Evolutionary conservation across 768 basidiomycete genomes (phyloP).

Genomic region (Lentinula lateritia): DNA sequence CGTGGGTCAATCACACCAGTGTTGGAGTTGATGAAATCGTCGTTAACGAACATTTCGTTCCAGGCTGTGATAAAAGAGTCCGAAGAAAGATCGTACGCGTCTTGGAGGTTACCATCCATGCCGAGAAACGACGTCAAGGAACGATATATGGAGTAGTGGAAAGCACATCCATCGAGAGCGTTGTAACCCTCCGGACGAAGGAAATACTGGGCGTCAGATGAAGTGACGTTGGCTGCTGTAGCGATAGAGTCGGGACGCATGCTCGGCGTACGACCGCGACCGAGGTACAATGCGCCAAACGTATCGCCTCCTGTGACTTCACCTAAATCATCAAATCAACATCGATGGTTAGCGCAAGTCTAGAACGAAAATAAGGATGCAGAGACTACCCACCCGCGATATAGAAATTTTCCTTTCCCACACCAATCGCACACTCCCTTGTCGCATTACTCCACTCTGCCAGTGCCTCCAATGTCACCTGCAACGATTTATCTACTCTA

Average conservation of each 20-base stretch:
- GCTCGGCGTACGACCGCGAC: constrained; percentile 80
- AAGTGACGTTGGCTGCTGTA: constrained; percentile 61
- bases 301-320: constrained; percentile 94
- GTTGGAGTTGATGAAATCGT: constrained; percentile 78
- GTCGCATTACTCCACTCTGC: constrained; percentile 71
- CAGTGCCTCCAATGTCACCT: constrained; percentile 80
- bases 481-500: constrained; percentile 93
- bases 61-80: constrained; percentile 80
- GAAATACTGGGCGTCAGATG: constrained; percentile 66
- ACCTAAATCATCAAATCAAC: constrained; percentile 28
- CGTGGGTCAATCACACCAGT: constrained; percentile 68
- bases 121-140: constrained; percentile 81
- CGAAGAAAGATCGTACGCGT: constrained; percentile 76
- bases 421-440: constrained; percentile 61
- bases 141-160: constrained; percentile 94
- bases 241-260: constrained; percentile 66
- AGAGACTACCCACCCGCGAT: constrained; percentile 38
- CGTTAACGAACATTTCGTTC: constrained; percentile 86
- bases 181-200: constrained; percentile 60
- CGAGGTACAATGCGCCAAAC: constrained; percentile 83
- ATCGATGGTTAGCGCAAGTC: no score
- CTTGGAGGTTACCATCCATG: constrained; percentile 92
- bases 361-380: no score
- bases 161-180: constrained; percentile 75
- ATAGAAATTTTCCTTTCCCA: constrained; percentile 84